These are phyloP conservation scores for Penicillium psychrofluorescens DNA, from an alignment of 495 filamentous ascomycete genomes.

Conservation along the genomic window DNA sequence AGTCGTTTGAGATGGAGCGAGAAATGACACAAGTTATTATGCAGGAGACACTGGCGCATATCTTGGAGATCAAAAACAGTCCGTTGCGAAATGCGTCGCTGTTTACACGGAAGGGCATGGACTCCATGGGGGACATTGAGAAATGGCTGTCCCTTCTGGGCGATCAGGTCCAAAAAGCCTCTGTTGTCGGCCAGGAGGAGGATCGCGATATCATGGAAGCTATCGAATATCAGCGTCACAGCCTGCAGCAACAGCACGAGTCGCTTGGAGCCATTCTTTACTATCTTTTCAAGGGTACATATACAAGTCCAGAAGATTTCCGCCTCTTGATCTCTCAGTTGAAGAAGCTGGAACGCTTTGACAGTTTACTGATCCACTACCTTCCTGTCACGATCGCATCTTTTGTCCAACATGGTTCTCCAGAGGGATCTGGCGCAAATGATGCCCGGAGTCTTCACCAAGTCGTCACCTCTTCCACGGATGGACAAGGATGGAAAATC, in stretches of 20 bases:
- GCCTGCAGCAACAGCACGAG: constrained; percentile 80
- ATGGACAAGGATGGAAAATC: constrained; percentile 60
- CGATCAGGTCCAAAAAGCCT: constrained; percentile 63
- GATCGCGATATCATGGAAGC: constrained; percentile 58
- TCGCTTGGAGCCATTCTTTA: constrained; percentile 68
- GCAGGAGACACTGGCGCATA: constrained; percentile 30
- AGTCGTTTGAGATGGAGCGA: constrained; percentile 52
- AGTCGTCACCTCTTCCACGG: constrained; percentile 53
- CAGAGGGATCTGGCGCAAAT: constrained; percentile 49
- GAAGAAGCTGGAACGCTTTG: constrained; percentile 64
- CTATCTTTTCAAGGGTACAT: constrained; percentile 67
- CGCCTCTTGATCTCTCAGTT: constrained; percentile 55
- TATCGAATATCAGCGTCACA: constrained; percentile 62
- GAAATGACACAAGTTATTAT: constrained; percentile 34
- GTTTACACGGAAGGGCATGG: constrained; percentile 63
- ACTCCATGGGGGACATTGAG: constrained; percentile 65
- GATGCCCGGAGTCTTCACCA: constrained; percentile 64
- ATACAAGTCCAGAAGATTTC: constrained; percentile 65
- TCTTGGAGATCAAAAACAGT: constrained; percentile 40
- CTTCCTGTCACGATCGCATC: constrained; percentile 68
- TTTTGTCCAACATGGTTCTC: constrained; percentile 66
- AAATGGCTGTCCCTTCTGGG: constrained; percentile 61
- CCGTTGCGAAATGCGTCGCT: constrained; percentile 37
- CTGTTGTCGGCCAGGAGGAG: constrained; percentile 56
- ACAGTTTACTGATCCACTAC: constrained; percentile 66